phyloP scores from a whole-genome alignment of 2,329 filamentous ascomycete genomes.

The Phialemoniopsis sp. region DNA sequence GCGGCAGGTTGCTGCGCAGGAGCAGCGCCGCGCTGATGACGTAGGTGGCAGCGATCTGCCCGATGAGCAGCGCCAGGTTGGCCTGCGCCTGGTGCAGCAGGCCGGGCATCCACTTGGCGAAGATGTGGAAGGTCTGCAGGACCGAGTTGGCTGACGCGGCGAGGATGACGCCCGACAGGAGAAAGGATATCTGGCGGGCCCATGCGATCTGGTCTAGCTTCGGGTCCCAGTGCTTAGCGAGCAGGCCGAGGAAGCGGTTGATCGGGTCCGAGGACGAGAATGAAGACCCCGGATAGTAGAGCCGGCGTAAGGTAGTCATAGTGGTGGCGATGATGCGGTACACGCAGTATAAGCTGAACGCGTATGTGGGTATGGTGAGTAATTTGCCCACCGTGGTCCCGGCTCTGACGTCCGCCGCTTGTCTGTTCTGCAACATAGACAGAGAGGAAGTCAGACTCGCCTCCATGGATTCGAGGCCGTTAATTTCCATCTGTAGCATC shows the following conservation, averaged over 20 bases:
- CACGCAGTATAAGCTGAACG: slow-evolving; percentile 77
- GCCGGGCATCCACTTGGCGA: slow-evolving; percentile 69
- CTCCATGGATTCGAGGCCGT: slow-evolving; percentile 77
- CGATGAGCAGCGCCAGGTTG: slow-evolving; percentile 74
- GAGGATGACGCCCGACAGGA: slow-evolving; percentile 78
- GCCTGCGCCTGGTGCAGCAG: slow-evolving; percentile 71
- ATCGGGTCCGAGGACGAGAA: slow-evolving; percentile 76
- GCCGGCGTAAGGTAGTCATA: slow-evolving; percentile 62
- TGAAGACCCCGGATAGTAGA: slow-evolving; percentile 38
- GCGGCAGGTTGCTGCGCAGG: slow-evolving; percentile 72
- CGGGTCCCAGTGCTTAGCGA: slow-evolving; percentile 81
- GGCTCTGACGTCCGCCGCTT: slow-evolving; percentile 61
- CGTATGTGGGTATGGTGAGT: slow-evolving; percentile 57
- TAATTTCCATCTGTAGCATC: slow-evolving; percentile 68
- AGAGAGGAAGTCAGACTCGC: slow-evolving; percentile 64
- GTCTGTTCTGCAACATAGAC: slow-evolving; percentile 56
- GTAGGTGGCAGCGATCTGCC: slow-evolving; percentile 79
- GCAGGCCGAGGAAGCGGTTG: slow-evolving; percentile 73
- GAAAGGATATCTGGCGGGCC: slow-evolving; percentile 81
- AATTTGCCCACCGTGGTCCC: slow-evolving; percentile 64
- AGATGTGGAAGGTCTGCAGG: slow-evolving; percentile 79
- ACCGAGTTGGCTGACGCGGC: slow-evolving; percentile 77
- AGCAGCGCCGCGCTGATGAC: slow-evolving; percentile 78
- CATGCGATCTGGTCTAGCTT: slow-evolving; percentile 77
- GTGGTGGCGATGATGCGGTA: slow-evolving; percentile 75